Percentiles rank a stretch among this genome's conserved stretches.
Evolutionary conservation across 495 filamentous ascomycete species (phyloP).

Genomic region (Aspergillus carlsbadensis): DNA sequence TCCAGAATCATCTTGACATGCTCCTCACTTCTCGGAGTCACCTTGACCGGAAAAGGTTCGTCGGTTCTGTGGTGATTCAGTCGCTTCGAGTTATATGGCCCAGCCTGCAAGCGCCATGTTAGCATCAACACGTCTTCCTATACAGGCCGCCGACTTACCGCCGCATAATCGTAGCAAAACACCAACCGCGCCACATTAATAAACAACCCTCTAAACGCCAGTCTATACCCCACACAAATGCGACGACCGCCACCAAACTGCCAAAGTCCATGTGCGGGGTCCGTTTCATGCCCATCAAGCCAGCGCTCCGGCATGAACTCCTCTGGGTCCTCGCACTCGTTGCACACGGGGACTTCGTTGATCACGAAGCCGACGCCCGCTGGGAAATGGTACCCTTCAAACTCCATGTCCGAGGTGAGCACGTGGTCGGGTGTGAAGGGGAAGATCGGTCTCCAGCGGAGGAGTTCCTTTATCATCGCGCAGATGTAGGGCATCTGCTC

Average conservation of each 20-base stretch:
- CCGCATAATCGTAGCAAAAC: constrained; percentile 41
- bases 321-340: constrained; percentile 28
- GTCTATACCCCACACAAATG: constrained; percentile 45
- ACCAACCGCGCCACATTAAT: constrained; percentile 41
- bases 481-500: constrained; percentile 30
- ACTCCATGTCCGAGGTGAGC: constrained; percentile 48
- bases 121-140: neutral
- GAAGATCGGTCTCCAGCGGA: constrained; percentile 38
- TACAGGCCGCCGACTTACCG: too few species aligned
- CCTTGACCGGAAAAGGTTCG: constrained; percentile 29
- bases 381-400: constrained; percentile 50
- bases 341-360: constrained; percentile 29
- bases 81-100: constrained; percentile 13
- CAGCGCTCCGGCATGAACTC: constrained; percentile 44
- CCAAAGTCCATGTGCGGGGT: constrained; percentile 35
- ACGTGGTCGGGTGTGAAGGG: constrained; percentile 27
- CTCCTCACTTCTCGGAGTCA: constrained; percentile 19
- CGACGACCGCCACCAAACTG: constrained; percentile 42
- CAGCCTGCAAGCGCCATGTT: constrained; percentile 12
- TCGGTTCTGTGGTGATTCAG: constrained; percentile 26
- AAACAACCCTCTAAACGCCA: constrained; percentile 44
- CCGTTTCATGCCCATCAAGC: constrained; percentile 38
- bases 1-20: constrained; percentile 24
- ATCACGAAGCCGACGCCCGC: constrained; percentile 42
- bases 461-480: constrained; percentile 32